Evolutionary conservation across 768 basidiomycete genomes (phyloP).

Genomic region (Trametes gibbosa): DNA sequence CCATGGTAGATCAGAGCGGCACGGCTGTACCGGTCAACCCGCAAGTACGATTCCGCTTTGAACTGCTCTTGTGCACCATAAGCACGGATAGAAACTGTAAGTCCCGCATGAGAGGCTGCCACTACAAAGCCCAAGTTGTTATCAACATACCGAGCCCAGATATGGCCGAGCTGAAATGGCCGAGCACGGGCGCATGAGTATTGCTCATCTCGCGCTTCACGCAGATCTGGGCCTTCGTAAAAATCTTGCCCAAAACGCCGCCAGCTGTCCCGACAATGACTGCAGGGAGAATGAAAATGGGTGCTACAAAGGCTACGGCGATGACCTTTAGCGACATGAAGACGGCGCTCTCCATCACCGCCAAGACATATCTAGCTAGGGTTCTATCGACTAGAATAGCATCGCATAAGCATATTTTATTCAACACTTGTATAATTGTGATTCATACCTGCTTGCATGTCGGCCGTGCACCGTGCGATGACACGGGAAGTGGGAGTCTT

Average conservation of each 20-base stretch:
- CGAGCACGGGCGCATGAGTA: constrained; percentile 42
- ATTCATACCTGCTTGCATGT: constrained; percentile 29
- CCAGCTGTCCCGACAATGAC: constrained; percentile 35
- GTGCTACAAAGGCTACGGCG: constrained; percentile 35
- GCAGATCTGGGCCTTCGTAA: constrained; percentile 50
- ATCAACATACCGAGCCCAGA: constrained; percentile 42
- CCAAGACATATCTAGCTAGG: not conserved
- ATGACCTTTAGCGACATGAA: constrained; percentile 33
- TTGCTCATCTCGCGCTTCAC: constrained; percentile 53
- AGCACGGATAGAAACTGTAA: constrained; percentile 46
- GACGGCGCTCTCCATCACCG: constrained; percentile 27
- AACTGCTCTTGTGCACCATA: constrained; percentile 49
- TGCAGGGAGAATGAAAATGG: constrained; percentile 38
- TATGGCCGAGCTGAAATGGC: constrained; percentile 55
- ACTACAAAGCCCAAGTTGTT: not conserved
- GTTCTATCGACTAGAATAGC: constrained; percentile 17
- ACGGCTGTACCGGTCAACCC: constrained; percentile 46
- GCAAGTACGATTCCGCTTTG: constrained; percentile 36
- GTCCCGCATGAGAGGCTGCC: not conserved
- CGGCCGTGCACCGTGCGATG: constrained; percentile 32
- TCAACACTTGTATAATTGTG: not conserved
- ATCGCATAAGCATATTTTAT: not conserved
- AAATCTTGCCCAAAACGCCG: constrained; percentile 39
- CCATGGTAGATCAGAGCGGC: constrained; percentile 42
- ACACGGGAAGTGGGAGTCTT: constrained; percentile 34